Evolutionary conservation across 2,329 filamentous ascomycete genomes (phyloP).

Genomic region (Fusarium sp.): DNA sequence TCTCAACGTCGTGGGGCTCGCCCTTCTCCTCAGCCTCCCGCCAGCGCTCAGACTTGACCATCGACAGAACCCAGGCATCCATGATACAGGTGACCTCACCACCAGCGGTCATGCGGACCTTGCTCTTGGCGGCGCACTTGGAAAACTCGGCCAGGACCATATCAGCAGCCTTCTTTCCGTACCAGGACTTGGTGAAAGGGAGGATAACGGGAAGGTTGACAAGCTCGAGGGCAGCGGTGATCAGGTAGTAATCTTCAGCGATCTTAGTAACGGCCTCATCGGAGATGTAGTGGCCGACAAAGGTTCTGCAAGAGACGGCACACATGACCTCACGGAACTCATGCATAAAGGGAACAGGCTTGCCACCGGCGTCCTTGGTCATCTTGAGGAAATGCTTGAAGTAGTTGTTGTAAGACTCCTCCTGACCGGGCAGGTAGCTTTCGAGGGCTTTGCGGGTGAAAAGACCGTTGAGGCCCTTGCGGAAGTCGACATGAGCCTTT

Average conservation of each 20-base stretch:
- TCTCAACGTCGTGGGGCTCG: slow-evolving; percentile 77
- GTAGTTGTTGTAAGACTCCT: slow-evolving; percentile 90
- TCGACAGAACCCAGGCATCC: slow-evolving; percentile 92
- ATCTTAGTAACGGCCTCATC: slow-evolving; percentile 94
- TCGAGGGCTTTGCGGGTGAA: slow-evolving; percentile 94
- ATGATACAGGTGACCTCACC: slow-evolving; percentile 92
- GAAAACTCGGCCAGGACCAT: slow-evolving; percentile 91
- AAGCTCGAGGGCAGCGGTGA: slow-evolving; percentile 93
- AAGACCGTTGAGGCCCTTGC: slow-evolving; percentile 93
- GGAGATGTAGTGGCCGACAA: slow-evolving; percentile 94
- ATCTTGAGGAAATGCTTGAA: slow-evolving; percentile 83
- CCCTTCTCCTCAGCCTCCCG: slow-evolving; percentile 82
- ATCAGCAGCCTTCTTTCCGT: slow-evolving; percentile 94
- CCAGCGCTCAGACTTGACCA: slow-evolving; percentile 88
- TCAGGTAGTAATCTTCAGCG: slow-evolving; percentile 95
- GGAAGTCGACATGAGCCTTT: slow-evolving; percentile 94
- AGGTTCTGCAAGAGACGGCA: slow-evolving; percentile 95
- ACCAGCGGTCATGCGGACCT: slow-evolving; percentile 89
- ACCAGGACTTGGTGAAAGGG: slow-evolving; percentile 95
- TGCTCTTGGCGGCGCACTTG: slow-evolving; percentile 93
- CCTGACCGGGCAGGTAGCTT: slow-evolving; percentile 89
- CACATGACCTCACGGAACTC: slow-evolving; percentile 95
- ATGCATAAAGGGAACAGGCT: slow-evolving; percentile 89
- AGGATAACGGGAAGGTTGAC: slow-evolving; percentile 99
- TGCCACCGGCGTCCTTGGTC: slow-evolving; percentile 77